Percentiles rank a stretch among this genome's conserved stretches.
Evolutionary conservation across 306 rosid species (phyloP).

Genomic region (Pyrus communis): DNA sequence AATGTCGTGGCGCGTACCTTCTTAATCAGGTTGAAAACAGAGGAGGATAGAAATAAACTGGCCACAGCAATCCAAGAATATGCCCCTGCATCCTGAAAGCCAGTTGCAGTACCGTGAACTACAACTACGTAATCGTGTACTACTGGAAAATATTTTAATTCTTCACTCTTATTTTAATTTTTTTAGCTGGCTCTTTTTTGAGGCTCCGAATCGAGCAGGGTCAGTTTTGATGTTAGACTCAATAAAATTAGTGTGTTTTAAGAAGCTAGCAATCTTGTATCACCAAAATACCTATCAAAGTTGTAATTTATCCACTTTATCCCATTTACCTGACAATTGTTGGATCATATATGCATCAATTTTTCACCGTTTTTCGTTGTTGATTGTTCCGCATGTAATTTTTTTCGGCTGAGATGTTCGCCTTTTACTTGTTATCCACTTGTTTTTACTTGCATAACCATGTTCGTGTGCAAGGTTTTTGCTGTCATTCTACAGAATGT

Average conservation of each 20-base stretch:
- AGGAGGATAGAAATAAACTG: slow-evolving; percentile 73
- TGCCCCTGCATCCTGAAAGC: slow-evolving; percentile 60
- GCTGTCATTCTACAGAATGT: neutral
- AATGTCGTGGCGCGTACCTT: slow-evolving; percentile 74
- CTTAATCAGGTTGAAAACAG: slow-evolving; percentile 78
- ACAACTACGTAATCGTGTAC: slow-evolving; percentile 13
- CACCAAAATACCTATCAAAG: neutral
- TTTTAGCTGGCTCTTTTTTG: slow-evolving; percentile 2
- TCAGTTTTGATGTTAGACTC: neutral
- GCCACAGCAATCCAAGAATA: slow-evolving; percentile 77
- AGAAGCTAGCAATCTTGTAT: slow-evolving; percentile 24
- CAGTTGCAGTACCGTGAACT: slow-evolving; percentile 15
- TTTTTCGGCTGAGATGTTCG: neutral
- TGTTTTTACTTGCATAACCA: neutral
- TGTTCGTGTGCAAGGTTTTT: neutral
- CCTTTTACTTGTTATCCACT: neutral
- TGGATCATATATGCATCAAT: neutral
- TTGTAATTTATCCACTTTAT: neutral
- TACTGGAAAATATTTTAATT: slow-evolving; percentile 9
- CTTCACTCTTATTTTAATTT: slow-evolving; percentile 7
- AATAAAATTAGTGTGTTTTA: slow-evolving; percentile 12
- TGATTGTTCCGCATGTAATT: neutral
- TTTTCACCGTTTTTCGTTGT: neutral
- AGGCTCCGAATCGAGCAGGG: slow-evolving; percentile 6
- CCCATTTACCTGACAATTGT: neutral